Base-by-base conservation (phyloP, 2,329 filamentous ascomycete genomes). In the Alternaria solani region DNA sequence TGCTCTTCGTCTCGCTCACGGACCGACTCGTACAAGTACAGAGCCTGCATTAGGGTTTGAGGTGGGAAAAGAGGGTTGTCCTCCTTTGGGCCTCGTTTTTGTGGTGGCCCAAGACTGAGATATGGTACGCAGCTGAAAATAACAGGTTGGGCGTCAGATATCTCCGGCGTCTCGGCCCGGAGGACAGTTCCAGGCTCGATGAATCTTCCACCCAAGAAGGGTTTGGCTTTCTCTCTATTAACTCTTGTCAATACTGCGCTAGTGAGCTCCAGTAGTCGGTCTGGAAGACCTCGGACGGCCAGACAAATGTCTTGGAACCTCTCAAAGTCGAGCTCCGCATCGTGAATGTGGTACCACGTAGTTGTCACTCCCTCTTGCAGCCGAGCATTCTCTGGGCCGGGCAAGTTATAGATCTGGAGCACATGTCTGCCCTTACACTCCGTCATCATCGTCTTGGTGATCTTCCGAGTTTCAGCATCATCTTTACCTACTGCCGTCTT, bases 151-250 rank as follows among this genome's bases (percentile, higher is more conserved):
- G 68, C 52, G 25, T 73, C 67, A 0, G 63, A 5, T 38, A 62
- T 57, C 8, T 67, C 41, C 8, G 47, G 61, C 30, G 73, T 70
- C 34, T 77, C 74, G 6, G 58, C 72, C 47, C 74, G 67, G 12
- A 77, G 36, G 9, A 77, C 70, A 4, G 73, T 75, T 7, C 75
- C 75, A 7, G 73, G 73, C 48, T 77, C 73, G n/a, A 77, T 70
- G 52, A 74, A 78, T 60, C 70, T 68, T 6, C 75, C 75, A 8
- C 63, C 65, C 4, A 72, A 25, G 25, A 67, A 73, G 11, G 61
- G 49, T 38, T 71, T 73, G 9, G 70, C 54, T 11, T 68, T 72
- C 7, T 75, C 67, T 28, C 64, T 69, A 46, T 75, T 67, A 1
- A 78, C 23, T 44, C 64, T 71, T 16, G 59, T 54, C 5, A 77